Conservation (phyloP, 495 filamentous ascomycete species). For the Rusavskia elegans region DNA sequence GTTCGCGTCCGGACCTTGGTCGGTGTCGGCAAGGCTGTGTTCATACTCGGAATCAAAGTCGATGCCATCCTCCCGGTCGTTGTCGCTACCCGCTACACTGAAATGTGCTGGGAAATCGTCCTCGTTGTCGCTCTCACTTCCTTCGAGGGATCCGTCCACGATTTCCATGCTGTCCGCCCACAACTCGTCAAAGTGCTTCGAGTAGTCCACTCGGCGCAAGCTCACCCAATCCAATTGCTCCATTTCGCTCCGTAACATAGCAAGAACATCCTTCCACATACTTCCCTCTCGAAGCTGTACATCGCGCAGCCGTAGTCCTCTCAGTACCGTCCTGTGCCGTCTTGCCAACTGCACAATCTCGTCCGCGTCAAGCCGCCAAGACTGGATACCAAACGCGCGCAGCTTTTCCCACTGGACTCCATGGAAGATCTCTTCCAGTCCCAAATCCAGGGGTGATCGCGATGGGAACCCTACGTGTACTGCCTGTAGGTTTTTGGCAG, state of each 20-base stretch:
- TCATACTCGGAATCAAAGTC: constrained; percentile 11
- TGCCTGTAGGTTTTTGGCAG: constrained; percentile 43
- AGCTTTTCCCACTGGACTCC: constrained; percentile 43
- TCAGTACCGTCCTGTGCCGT: constrained; percentile 38
- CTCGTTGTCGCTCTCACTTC: constrained; percentile 21
- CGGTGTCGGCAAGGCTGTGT: constrained; percentile 12
- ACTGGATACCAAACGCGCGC: constrained; percentile 46
- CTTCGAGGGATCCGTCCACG: constrained; percentile 23
- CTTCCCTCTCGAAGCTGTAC: constrained; percentile 42
- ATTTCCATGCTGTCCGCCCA: constrained; percentile 26
- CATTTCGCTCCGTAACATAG: constrained; percentile 41
- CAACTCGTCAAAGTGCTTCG: constrained; percentile 33
- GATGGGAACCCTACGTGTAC: constrained; percentile 51
- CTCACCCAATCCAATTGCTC: constrained; percentile 41
- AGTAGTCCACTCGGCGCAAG: constrained; percentile 45
- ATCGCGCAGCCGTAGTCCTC: constrained; percentile 39
- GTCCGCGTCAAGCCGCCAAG: constrained; percentile 41
- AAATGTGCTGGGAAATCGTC: constrained; percentile 8
- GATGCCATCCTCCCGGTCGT: constrained; percentile 11
- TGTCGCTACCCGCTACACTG: constrained; percentile 7
- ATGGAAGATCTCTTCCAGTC: constrained; percentile 47
- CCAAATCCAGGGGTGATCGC: constrained; percentile 36
- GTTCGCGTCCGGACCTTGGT: constrained; percentile 20
- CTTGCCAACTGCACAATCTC: constrained; percentile 43
- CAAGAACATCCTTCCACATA: constrained; percentile 45